phyloP scores from a whole-genome alignment of 495 filamentous ascomycete genomes.

The Penicillium waksmanii region DNA sequence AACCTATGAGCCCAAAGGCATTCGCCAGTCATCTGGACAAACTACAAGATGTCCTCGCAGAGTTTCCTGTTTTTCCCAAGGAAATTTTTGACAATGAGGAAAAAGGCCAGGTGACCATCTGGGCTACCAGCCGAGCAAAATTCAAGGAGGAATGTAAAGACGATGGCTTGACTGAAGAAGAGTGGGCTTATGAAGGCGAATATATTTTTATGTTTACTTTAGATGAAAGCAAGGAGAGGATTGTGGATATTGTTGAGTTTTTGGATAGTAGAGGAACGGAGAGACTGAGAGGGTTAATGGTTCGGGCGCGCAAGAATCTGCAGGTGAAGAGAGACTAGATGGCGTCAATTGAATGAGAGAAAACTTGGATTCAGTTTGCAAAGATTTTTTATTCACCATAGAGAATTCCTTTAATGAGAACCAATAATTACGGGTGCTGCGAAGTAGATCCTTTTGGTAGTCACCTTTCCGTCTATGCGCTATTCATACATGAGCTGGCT shows the following conservation, averaged over 20 bases:
- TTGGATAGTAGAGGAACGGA: slow-evolving; percentile 32
- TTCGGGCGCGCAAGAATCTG: slow-evolving; percentile 9
- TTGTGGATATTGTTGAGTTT: slow-evolving; percentile 38
- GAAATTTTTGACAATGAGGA: slow-evolving; percentile 30
- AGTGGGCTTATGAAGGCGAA: slow-evolving; percentile 29
- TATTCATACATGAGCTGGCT: too few species aligned
- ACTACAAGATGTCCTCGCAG: slow-evolving; percentile 22
- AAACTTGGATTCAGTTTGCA: neutral
- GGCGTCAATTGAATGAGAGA: neutral
- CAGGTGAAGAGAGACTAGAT: slow-evolving; percentile 6
- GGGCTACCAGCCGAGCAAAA: slow-evolving; percentile 23
- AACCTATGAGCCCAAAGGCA: slow-evolving; percentile 17
- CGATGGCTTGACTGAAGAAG: slow-evolving; percentile 20
- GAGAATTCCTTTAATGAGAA: too few species aligned
- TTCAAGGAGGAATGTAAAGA: slow-evolving; percentile 24
- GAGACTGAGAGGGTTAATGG: slow-evolving; percentile 9
- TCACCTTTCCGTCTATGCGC: too few species aligned
- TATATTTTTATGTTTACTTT: slow-evolving; percentile 49
- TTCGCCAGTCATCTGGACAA: slow-evolving; percentile 22
- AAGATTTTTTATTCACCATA: too few species aligned
- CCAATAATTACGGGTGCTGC: too few species aligned
- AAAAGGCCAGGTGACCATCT: slow-evolving; percentile 29
- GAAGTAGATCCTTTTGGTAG: too few species aligned
- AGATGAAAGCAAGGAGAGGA: slow-evolving; percentile 36
- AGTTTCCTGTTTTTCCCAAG: slow-evolving; percentile 28